Percentiles rank a stretch among this genome's conserved stretches.
Evolutionary conservation across 805 yeast genomes (phyloP).

Genomic region (Suhomyces prunicola): DNA sequence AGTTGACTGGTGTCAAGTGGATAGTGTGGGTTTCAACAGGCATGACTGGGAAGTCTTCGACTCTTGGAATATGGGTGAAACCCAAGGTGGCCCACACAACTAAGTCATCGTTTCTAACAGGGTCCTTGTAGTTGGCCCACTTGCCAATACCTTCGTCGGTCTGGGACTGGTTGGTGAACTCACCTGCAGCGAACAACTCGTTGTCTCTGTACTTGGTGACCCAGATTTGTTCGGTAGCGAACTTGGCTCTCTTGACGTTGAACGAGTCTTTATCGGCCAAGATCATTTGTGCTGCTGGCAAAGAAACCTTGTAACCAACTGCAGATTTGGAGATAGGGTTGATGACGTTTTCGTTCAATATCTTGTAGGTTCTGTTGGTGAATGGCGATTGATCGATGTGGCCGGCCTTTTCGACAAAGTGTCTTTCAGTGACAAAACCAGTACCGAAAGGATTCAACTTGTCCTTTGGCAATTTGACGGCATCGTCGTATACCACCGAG

Average conservation of each 20-base stretch:
- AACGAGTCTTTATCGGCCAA: conserved; percentile 61
- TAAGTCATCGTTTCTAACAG: conserved; percentile 69
- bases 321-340: conserved; percentile 69
- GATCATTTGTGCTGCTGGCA: conserved; percentile 76
- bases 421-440: conserved; percentile 65
- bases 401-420: conserved; percentile 67
- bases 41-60: conserved; percentile 89
- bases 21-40: conserved; percentile 74
- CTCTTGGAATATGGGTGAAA: conserved; percentile 77
- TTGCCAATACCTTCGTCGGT: conserved; percentile 65
- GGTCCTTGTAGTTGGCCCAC: conserved; percentile 68
- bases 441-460: conserved; percentile 61
- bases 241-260: conserved; percentile 68
- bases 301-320: conserved; percentile 69
- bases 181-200: conserved; percentile 78
- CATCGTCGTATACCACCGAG: conserved; percentile 70
- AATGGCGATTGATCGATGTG: conserved; percentile 70
- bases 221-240: conserved; percentile 78
- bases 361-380: conserved; percentile 70
- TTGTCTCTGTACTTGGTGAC: conserved; percentile 74
- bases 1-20: conserved; percentile 65
- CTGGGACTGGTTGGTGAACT: conserved; percentile 78
- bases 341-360: conserved; percentile 68
- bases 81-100: conserved; percentile 83
- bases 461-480: conserved; percentile 55